Evolutionary conservation across 208 protist genomes (phyloP).

Genomic region (Trypanosoma boissoni): DNA sequence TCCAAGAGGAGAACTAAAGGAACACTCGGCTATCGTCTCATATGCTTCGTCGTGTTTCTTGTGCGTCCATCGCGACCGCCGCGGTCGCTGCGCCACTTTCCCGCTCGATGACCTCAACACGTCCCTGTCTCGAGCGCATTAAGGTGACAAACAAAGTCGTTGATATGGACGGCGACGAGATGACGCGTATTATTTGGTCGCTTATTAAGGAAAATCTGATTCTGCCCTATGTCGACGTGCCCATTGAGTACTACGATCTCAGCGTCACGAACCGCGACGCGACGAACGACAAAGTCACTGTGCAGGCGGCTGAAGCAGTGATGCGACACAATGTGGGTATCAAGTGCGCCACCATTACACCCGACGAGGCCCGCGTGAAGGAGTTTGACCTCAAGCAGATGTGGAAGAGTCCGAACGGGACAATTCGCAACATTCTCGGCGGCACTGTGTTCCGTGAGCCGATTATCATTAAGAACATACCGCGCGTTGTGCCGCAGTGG

Average conservation of each 20-base stretch:
- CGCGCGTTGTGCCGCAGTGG: constrained; percentile 92
- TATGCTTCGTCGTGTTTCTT: constrained; percentile 59
- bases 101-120: constrained; percentile 54
- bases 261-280: constrained; percentile 92
- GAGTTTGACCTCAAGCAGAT: constrained; percentile 98
- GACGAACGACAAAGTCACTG: constrained; percentile 95
- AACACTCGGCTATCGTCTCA: too few species aligned
- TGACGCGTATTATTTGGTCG: constrained; percentile 97
- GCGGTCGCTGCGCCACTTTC: constrained; percentile 5
- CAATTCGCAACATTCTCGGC: constrained; percentile 98
- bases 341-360: constrained; percentile 98
- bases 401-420: constrained; percentile 98
- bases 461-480: constrained; percentile 95
- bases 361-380: constrained; percentile 95
- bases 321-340: constrained; percentile 95
- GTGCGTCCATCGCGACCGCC: background rate
- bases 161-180: constrained; percentile 98
- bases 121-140: constrained; percentile 54
- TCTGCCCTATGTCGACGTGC: constrained; percentile 95
- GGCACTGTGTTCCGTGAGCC: constrained; percentile 98
- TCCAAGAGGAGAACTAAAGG: too few species aligned
- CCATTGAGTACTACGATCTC: constrained; percentile 97
- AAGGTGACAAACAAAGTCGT: constrained; percentile 92
- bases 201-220: constrained; percentile 98
- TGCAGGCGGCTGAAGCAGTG: constrained; percentile 95